Percentiles rank a stretch among this genome's conserved stretches.
These are phyloP conservation scores for Xylaria hypoxylon DNA, from an alignment of 2,329 filamentous ascomycete species.

Conservation along the genomic window DNA sequence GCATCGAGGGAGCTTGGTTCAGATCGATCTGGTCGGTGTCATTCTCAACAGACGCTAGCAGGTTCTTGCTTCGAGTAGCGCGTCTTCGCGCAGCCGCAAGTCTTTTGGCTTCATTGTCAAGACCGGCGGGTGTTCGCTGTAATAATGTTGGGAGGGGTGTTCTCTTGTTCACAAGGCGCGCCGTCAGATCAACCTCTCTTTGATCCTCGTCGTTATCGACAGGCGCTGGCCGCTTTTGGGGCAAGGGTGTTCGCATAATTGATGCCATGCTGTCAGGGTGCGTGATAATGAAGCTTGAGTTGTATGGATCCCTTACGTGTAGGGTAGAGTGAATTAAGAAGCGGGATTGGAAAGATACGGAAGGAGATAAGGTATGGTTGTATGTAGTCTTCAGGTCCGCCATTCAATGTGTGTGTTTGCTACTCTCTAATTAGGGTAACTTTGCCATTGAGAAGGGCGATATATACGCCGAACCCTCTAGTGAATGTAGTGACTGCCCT, in stretches of 20 bases:
- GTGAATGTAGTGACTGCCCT: neutral
- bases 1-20: neutral
- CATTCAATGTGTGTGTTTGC: neutral
- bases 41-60: neutral
- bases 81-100: neutral
- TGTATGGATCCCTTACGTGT: too few relatives aligned
- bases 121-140: too few relatives aligned
- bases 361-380: neutral
- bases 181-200: neutral
- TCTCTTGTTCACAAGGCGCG: neutral
- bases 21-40: neutral
- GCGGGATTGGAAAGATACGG: too few relatives aligned
- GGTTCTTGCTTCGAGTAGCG: neutral
- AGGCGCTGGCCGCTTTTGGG: neutral
- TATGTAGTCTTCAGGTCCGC: neutral
- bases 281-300: neutral
- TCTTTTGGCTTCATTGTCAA: neutral
- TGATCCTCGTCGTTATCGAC: neutral
- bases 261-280: neutral
- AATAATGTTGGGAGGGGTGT: conserved; percentile 9
- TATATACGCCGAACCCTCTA: neutral
- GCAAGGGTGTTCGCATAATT: neutral
- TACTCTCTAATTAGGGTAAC: neutral
- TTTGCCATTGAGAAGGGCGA: neutral
- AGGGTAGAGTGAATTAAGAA: neutral